A percentile compares a stretch with the other conserved stretches of the same genome.
phyloP scores from a whole-genome alignment of 306 rosid genomes.

The Begonia masoniana region DNA sequence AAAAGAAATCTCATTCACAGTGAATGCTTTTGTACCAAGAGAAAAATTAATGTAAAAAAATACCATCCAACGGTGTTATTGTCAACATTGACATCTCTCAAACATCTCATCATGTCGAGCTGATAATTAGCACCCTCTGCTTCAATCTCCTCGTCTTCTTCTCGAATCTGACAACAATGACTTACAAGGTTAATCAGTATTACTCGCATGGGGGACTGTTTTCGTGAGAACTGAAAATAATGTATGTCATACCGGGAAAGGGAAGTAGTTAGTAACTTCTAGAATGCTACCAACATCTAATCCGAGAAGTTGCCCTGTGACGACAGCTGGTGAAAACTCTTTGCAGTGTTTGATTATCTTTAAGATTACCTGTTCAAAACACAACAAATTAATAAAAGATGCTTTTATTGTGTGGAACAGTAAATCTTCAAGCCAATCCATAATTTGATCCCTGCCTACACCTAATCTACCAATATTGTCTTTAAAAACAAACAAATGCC shows the following conservation, averaged over 20 bases:
- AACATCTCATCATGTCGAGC: constrained; percentile 98
- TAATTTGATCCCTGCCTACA: too few relatives aligned
- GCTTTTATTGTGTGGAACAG: too few relatives aligned
- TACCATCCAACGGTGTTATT: constrained; percentile 98
- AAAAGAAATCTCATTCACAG: too few relatives aligned
- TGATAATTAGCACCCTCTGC: constrained; percentile 99
- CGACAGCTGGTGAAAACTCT: constrained; percentile 86
- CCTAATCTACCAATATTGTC: too few relatives aligned
- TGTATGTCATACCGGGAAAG: constrained; percentile 59
- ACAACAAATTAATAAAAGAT: background rate
- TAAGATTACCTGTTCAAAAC: constrained; percentile 46
- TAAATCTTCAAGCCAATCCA: too few relatives aligned
- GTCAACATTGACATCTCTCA: constrained; percentile 98
- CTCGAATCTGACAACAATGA: constrained; percentile 40
- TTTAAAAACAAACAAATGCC: too few relatives aligned
- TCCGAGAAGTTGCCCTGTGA: constrained; percentile 96
- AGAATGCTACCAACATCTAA: constrained; percentile 96
- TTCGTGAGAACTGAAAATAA: background rate
- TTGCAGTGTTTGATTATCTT: constrained; percentile 98
- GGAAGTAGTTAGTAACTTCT: constrained; percentile 96
- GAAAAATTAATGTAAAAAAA: too few relatives aligned
- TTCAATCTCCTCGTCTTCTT: constrained; percentile 95
- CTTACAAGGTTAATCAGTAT: background rate
- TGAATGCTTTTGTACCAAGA: too few relatives aligned
- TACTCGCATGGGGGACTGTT: background rate